Evolutionary conservation across 1,284 basidiomycete species (phyloP).

Genomic region (Trichosporon asahii): DNA sequence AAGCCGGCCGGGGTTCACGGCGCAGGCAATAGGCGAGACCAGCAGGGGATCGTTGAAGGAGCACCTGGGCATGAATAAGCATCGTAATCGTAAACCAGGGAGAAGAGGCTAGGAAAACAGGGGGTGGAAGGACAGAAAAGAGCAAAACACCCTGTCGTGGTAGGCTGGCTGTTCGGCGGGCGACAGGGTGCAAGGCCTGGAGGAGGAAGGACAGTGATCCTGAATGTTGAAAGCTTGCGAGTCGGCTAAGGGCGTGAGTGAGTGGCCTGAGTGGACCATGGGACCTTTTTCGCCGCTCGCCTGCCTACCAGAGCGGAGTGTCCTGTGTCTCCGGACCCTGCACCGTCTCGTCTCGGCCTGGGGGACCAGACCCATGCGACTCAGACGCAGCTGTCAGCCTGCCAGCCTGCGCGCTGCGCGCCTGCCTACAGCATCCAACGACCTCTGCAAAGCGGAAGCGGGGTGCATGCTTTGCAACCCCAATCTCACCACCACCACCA

Average conservation of each 20-base stretch:
- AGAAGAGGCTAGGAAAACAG: too few species aligned
- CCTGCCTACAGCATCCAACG: not conserved
- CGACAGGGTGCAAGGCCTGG: too few species aligned
- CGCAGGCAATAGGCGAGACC: too few species aligned
- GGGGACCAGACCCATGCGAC: not conserved
- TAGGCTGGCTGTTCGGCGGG: too few species aligned
- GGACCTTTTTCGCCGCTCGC: not conserved
- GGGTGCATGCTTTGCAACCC: not conserved
- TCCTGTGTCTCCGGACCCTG: not conserved
- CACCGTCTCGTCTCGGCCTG: not conserved
- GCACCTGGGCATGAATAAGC: too few species aligned
- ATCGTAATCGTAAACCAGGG: too few species aligned
- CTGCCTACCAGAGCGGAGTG: not conserved
- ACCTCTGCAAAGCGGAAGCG: not conserved
- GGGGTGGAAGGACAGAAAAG: too few species aligned
- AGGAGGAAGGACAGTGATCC: too few species aligned
- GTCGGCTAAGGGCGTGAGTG: not conserved
- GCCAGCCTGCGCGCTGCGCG: not conserved
- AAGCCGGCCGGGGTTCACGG: too few species aligned
- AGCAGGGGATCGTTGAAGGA: too few species aligned
- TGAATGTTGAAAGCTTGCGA: too few species aligned
- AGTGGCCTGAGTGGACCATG: not conserved
- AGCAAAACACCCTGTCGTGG: too few species aligned
- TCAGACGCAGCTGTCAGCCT: not conserved
- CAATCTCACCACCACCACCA: not conserved